Evolutionary conservation across 2,329 filamentous ascomycete species (phyloP), one percentile per base, ranked within the genome.

Genomic region (Hortaea werneckii): DNA sequence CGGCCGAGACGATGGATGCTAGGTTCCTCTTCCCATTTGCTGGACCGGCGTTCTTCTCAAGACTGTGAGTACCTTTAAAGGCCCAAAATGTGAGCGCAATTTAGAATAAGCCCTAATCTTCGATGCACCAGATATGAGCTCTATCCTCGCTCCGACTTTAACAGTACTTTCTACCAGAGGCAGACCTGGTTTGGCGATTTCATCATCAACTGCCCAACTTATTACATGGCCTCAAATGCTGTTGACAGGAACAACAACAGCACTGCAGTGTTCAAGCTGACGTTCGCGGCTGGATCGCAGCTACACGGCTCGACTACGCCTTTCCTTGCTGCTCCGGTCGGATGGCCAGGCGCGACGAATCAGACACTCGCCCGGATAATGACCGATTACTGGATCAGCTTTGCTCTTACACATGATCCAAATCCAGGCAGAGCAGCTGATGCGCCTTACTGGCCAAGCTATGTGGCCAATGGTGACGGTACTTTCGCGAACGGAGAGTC

Each of bases 171-270:
- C 48, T 68, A 55, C 49, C 65, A 65, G 42, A 56, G 65, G 5
- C 54, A 61, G 40, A 57, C 57, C 1, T 63, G 61, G 54, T 72
- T 68, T 48, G 68, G 68, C 6, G 68, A 72, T 49, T 68, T 65
- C 49, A 66, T 70, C 32, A 70, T 71, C 52, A 44, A 48, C 29
- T 55, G 52, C 30, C 52, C 52, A n/a, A 51, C 48, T 12, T 46
- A 48, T 29, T 13, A 39, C 5, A 20, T 28, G 6, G 52, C 50
- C 6, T 44, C 47, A 11, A 50, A 49, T 40, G 52, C 52, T 20
- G 39, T 54, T 35, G 51, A 54, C 41, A 42, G 41, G 35, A 49
- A 51, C 39, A 46, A 40, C 32, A 50, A 51, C 44, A 42, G 44
- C 12, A 50, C 47, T 20, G 46, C 52, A 7, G 49, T 58, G 44